These are phyloP conservation scores for Phytophthora pini DNA, from an alignment of 352 stramenopile genomes.

Conservation along the genomic window DNA sequence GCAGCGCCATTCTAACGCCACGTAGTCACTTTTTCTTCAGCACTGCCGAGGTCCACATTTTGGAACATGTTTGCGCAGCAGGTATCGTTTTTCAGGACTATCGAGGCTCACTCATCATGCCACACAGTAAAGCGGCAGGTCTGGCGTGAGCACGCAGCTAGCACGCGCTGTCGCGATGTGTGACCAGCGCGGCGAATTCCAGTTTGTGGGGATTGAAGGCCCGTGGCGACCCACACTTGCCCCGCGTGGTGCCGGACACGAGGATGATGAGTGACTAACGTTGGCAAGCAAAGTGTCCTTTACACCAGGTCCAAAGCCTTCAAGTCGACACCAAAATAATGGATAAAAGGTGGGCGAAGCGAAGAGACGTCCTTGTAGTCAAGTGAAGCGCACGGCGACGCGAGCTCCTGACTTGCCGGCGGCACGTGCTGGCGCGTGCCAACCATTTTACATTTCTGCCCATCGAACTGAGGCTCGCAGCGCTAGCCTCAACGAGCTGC, in stretches of 20 bases:
- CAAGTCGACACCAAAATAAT: conserved; percentile 17
- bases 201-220: conserved; percentile 11
- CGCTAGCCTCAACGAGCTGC: conserved; percentile 15
- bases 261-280: conserved; percentile 20
- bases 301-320: not conserved
- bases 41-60: too few relatives aligned
- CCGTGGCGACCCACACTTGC: conserved; percentile 4
- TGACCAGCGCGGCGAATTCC: not conserved
- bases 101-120: not conserved
- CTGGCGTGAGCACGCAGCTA: not conserved
- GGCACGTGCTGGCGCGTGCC: conserved; percentile 27
- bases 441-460: conserved; percentile 13
- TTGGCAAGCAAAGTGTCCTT: conserved; percentile 4
- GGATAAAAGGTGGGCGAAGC: conserved; percentile 20
- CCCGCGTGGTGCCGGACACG: not conserved
- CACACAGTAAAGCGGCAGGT: not conserved
- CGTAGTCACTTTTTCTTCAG: too few relatives aligned
- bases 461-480: not conserved
- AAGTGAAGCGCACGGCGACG: conserved; percentile 10
- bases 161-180: not conserved
- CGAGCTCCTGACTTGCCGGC: conserved; percentile 15
- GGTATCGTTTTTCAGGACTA: not conserved
- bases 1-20: too few relatives aligned
- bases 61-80: not conserved
- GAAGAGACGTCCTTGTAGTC: not conserved